These are phyloP conservation scores for Haemoproteus tartakovskyi DNA, from an alignment of 169 alveolate species.

Conservation along the genomic window DNA sequence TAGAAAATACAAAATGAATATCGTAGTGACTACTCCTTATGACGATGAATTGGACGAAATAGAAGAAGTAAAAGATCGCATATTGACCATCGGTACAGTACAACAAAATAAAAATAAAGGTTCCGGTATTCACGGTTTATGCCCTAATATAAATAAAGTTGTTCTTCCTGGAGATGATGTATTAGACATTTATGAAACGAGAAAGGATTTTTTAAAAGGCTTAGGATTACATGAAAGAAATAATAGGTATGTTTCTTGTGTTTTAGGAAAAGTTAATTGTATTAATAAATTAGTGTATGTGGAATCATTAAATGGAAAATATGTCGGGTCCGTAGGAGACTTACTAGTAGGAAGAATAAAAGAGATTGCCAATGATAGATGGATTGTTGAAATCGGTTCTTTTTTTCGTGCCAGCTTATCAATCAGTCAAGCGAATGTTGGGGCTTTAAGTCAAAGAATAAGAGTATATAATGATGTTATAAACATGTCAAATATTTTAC, in stretches of 20 bases:
- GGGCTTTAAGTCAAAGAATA: constrained; percentile 87
- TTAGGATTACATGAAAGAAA: constrained; percentile 59
- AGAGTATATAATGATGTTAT: constrained; percentile 88
- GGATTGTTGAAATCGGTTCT: constrained; percentile 91
- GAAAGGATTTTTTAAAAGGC: constrained; percentile 51
- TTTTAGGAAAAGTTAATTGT: constrained; percentile 62
- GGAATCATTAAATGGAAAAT: constrained; percentile 82
- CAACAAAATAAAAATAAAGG: constrained; percentile 34
- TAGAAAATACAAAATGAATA: constrained; percentile 51
- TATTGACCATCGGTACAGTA: constrained; percentile 19
- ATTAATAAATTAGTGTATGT: constrained; percentile 83
- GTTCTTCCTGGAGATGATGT: constrained; percentile 65
- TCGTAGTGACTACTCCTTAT: constrained; percentile 53
- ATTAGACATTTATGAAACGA: constrained; percentile 39
- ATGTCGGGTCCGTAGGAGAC: constrained; percentile 84
- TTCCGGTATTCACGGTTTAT: too few species aligned
- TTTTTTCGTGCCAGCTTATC: constrained; percentile 85
- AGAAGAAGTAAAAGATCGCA: constrained; percentile 42
- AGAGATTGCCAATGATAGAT: constrained; percentile 77
- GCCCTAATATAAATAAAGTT: constrained; percentile 56
- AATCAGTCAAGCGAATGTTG: constrained; percentile 87
- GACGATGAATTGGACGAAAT: constrained; percentile 58
- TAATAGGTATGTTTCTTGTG: constrained; percentile 37
- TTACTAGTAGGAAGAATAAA: constrained; percentile 82
- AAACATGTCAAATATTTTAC: constrained; percentile 87